Evolutionary conservation across 768 basidiomycete genomes (phyloP).

Genomic region (Suillus ampliporus): DNA sequence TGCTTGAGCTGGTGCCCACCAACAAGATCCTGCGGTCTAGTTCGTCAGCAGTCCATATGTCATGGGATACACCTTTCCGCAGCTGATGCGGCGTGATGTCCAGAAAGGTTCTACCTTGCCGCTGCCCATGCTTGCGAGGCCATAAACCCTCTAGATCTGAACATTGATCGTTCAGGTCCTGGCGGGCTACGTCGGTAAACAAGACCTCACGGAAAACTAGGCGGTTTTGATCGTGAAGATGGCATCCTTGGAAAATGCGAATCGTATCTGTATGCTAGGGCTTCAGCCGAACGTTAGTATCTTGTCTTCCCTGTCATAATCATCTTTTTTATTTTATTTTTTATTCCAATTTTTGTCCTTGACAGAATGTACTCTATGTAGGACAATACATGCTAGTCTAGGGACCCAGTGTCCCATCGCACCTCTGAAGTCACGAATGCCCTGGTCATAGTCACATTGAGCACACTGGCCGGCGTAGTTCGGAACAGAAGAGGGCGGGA

Average conservation of each 20-base stretch:
- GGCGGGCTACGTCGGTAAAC: constrained; percentile 48
- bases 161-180: constrained; percentile 54
- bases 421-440: no score
- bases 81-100: constrained; percentile 73
- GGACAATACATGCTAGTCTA: no score
- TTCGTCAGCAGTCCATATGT: constrained; percentile 36
- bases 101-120: constrained; percentile 76
- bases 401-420: no score
- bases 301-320: constrained; percentile 3
- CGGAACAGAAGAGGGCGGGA: neutral
- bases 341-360: no score
- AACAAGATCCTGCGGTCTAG: constrained; percentile 87
- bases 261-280: constrained; percentile 62
- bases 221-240: constrained; percentile 59
- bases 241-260: constrained; percentile 71
- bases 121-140: constrained; percentile 65
- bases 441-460: neutral
- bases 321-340: no score
- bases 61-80: constrained; percentile 35
- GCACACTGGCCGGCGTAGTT: neutral
- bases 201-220: constrained; percentile 58
- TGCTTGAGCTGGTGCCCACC: constrained; percentile 74
- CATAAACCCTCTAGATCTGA: neutral
- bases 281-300: constrained; percentile 41
- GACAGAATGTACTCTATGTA: no score